Evolutionary conservation across 192 early-diverging fungal genomes (phyloP).

Genomic region (Coemansia sp.): DNA sequence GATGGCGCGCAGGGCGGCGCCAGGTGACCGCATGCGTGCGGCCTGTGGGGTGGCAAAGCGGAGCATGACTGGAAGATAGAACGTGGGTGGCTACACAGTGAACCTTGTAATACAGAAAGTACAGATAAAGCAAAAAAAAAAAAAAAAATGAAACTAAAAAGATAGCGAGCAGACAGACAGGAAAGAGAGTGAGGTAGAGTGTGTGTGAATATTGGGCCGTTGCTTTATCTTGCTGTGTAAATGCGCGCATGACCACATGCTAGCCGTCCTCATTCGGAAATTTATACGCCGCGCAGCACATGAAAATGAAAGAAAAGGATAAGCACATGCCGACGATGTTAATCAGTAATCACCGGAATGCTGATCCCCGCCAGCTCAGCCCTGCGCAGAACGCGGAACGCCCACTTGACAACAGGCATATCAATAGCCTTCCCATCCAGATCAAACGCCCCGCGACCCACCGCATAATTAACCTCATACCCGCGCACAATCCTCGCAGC

Average conservation of each 20-base stretch:
- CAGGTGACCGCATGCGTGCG: neutral
- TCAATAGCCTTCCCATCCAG: conserved; percentile 93
- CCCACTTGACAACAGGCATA: conserved; percentile 91
- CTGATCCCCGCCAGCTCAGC: conserved; percentile 60
- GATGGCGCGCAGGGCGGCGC: neutral
- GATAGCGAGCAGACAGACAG: too few species aligned
- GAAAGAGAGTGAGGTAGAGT: too few species aligned
- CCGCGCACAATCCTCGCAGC: conserved; percentile 72
- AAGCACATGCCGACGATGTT: conserved; percentile 3
- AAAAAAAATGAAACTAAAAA: too few species aligned
- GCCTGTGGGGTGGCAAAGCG: neutral
- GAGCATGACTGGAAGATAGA: neutral
- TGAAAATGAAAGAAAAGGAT: neutral
- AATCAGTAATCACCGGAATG: neutral
- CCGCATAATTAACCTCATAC: conserved; percentile 58
- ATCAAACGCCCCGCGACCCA: conserved; percentile 87
- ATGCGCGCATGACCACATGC: too few species aligned
- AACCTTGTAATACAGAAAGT: too few species aligned
- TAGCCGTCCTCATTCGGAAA: too few species aligned
- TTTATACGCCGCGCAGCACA: too few species aligned
- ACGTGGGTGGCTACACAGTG: too few species aligned
- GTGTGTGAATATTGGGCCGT: too few species aligned
- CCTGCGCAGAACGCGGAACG: conserved; percentile 65
- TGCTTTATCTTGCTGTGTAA: too few species aligned
- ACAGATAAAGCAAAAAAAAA: too few species aligned